Base-by-base conservation (phyloP, 169 alveolate genomes). In the Babesia bigemina region DNA sequence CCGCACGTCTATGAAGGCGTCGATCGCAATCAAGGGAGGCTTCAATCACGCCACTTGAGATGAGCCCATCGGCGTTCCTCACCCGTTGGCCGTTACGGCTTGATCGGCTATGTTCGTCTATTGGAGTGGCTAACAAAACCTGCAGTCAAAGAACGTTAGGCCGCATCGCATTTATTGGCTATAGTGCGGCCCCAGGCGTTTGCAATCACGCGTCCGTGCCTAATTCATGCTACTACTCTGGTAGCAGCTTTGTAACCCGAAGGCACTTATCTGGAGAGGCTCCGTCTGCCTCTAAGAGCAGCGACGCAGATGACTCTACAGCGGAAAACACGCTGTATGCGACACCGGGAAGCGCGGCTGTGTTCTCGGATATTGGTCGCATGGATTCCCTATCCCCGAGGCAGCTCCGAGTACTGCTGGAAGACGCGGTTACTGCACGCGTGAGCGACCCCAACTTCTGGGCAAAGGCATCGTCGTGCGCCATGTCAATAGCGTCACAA, bases 391-490 rank as follows among this genome's bases (percentile, higher is more conserved):
- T 90, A 53, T 57, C 82, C 39, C 87, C 90, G 14, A 79, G 91
- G 57, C 88, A 90, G 60, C 71, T 90, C 21, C 66, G 94, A 6
- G 77, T 74, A 14, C 61, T 90, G 33, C 76, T 87, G 13, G 86
- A 82, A 49, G 88, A 71, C 22, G 89, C 87, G 21, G 75, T 87
- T 21, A 63, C 57, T 6, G 77, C 86, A 39, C 74, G 67, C 26
- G 90, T 85, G 22, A 71, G 60, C 17, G 94, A 90, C 52, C 60
- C 75, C 4, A 45, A 83, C 26, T 65, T 90, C 47, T 90, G 94
- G 94, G 83, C 92, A 39, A 89, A 90, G 55, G 86, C 87, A 21
- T 70, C 90, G 10, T 36, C 87, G 26, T 52, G 75, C 60, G 84
- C 92, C 42, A 85, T 90, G 39, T 56, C 61, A 26, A 49, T 72